A percentile compares a stretch with the other conserved stretches of the same genome.
These are phyloP conservation scores for Sisymbrium altissimum DNA, from an alignment of 345 rosid species.

Conservation along the genomic window DNA sequence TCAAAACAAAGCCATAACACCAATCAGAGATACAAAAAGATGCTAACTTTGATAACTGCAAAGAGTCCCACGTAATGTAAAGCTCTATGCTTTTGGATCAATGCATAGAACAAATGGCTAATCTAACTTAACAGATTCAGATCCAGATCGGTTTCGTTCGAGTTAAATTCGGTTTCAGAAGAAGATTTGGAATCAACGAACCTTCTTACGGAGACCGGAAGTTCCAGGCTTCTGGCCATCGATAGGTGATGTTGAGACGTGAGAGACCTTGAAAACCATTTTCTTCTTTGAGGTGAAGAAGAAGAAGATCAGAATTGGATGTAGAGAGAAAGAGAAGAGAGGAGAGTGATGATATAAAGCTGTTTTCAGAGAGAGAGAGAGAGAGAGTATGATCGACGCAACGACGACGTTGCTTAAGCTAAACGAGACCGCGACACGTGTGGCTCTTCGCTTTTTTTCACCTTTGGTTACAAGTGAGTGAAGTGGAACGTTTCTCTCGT, in stretches of 20 bases:
- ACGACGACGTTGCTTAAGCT: slow-evolving; percentile 14
- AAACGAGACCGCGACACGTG: slow-evolving; percentile 30
- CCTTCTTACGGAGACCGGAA: slow-evolving; percentile 99
- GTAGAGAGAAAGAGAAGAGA: not conserved
- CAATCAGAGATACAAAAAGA: slow-evolving; percentile 1
- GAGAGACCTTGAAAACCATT: slow-evolving; percentile 69
- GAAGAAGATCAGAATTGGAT: not conserved
- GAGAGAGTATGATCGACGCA: slow-evolving; percentile 16
- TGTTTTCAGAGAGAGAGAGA: not conserved
- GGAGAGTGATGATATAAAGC: slow-evolving; percentile 6
- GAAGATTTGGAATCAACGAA: slow-evolving; percentile 23
- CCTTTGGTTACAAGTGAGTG: not conserved
- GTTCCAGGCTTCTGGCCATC: slow-evolving; percentile 99
- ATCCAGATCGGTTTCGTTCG: slow-evolving; percentile 2
- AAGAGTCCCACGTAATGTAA: not conserved
- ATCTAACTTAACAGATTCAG: slow-evolving; percentile 6
- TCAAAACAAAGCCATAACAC: not conserved
- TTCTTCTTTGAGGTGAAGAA: not conserved
- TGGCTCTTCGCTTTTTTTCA: not conserved
- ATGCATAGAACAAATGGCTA: not conserved
- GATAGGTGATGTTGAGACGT: slow-evolving; percentile 58
- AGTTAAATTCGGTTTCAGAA: not conserved
- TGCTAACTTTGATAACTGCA: not conserved
- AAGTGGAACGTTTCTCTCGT: slow-evolving; percentile 26
- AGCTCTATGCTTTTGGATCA: not conserved